Evolutionary conservation across 2,329 filamentous ascomycete genomes (phyloP).

Genomic region (Huntiella bhutanensis): DNA sequence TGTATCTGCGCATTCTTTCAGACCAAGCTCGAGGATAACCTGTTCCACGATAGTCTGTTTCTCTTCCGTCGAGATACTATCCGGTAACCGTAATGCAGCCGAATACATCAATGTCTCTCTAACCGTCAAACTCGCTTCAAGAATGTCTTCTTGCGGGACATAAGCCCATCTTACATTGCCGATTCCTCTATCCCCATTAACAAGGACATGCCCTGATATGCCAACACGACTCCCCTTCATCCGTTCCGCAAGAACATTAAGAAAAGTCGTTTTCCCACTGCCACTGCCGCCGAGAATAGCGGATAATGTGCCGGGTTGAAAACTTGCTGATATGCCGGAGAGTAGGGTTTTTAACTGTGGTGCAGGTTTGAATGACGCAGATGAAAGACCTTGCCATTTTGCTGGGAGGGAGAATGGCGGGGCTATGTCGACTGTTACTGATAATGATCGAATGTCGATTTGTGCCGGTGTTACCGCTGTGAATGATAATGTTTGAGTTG

Average conservation of each 20-base stretch:
- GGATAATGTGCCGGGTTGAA: conserved; percentile 47
- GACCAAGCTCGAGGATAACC: conserved; percentile 54
- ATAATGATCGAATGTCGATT: conserved; percentile 33
- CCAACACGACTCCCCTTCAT: conserved; percentile 35
- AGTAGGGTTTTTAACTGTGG: conserved; percentile 34
- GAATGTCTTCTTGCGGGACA: conserved; percentile 59
- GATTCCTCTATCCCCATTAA: conserved; percentile 39
- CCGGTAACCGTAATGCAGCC: conserved; percentile 49
- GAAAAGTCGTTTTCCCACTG: conserved; percentile 51
- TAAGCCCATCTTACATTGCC: conserved; percentile 43
- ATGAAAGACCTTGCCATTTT: conserved; percentile 25
- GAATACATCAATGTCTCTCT: conserved; percentile 57
- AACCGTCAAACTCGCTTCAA: conserved; percentile 55
- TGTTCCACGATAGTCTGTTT: conserved; percentile 49
- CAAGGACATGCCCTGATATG: conserved; percentile 36
- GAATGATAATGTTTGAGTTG: conserved; percentile 21
- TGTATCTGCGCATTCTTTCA: conserved; percentile 62
- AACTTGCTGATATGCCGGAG: conserved; percentile 41
- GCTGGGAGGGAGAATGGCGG: conserved; percentile 31
- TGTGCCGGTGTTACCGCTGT: conserved; percentile 36
- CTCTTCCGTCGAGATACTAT: conserved; percentile 39
- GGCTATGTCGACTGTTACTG: conserved; percentile 38
- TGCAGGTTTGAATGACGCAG: conserved; percentile 20
- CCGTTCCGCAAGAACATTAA: conserved; percentile 54
- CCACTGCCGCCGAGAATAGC: conserved; percentile 61